Percentiles rank a stretch among this genome's conserved stretches.
These are phyloP conservation scores for Rhododendron ferrugineum DNA, from an alignment of 148 eudicot genomes.

Conservation along the genomic window DNA sequence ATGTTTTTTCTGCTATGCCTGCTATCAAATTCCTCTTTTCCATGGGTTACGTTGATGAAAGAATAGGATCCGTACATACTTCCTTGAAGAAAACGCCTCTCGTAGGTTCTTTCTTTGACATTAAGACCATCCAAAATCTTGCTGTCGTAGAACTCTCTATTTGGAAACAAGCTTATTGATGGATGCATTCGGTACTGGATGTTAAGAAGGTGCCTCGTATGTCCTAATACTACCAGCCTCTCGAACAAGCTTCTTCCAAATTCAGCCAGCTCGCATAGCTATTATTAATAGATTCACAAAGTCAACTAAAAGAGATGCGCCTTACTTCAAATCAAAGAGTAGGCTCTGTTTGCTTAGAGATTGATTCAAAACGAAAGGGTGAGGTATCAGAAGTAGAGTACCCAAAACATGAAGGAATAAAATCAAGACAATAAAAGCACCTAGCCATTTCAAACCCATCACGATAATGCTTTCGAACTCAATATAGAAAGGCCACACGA, in stretches of 20 bases:
- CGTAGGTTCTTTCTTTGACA: constrained; percentile 12
- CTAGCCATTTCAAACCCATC: not conserved
- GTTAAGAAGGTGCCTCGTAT: constrained; percentile 40
- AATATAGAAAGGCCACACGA: not conserved
- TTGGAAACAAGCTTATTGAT: constrained; percentile 49
- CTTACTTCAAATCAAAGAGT: not conserved
- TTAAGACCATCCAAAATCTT: constrained; percentile 22
- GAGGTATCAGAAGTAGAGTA: not conserved
- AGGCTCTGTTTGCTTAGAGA: not conserved
- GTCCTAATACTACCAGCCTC: constrained; percentile 36
- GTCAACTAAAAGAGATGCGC: not conserved
- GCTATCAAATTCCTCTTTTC: constrained; percentile 37
- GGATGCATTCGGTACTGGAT: constrained; percentile 67
- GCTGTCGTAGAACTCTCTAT: constrained; percentile 20
- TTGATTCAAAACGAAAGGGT: not conserved
- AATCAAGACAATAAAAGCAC: not conserved
- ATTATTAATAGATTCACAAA: not conserved
- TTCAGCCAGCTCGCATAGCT: constrained; percentile 35
- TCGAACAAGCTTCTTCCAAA: constrained; percentile 64
- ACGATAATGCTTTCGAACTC: not conserved
- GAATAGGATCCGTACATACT: constrained; percentile 27
- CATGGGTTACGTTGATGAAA: constrained; percentile 33
- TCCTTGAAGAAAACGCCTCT: constrained; percentile 16
- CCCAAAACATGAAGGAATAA: not conserved
- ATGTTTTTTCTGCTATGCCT: constrained; percentile 38